These are phyloP conservation scores for Astrocystis sublimbata DNA, from an alignment of 495 filamentous ascomycete genomes.

Conservation along the genomic window DNA sequence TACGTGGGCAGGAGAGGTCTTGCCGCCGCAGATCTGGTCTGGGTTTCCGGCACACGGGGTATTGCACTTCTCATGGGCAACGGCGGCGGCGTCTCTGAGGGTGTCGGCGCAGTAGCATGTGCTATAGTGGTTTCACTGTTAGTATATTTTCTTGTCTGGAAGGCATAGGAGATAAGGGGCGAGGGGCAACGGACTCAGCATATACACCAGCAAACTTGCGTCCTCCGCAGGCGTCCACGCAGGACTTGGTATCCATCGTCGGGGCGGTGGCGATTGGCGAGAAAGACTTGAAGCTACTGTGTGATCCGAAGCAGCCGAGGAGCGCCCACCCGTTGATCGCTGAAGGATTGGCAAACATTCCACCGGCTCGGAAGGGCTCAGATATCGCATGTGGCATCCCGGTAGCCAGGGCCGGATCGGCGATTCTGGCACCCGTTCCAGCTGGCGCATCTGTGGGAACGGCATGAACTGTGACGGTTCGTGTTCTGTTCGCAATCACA, in stretches of 20 bases:
- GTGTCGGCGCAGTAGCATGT: constrained; percentile 50
- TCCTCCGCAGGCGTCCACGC: constrained; percentile 22
- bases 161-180: too few relatives aligned
- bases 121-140: neutral
- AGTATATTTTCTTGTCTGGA: neutral
- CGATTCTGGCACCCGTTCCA: too few relatives aligned
- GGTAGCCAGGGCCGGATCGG: too few relatives aligned
- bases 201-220: constrained; percentile 27
- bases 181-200: constrained; percentile 17
- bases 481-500: constrained; percentile 23
- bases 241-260: constrained; percentile 22
- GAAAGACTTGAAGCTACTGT: constrained; percentile 7
- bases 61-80: constrained; percentile 18
- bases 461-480: constrained; percentile 25
- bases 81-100: constrained; percentile 52
- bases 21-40: constrained; percentile 21
- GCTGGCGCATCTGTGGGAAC: constrained; percentile 14
- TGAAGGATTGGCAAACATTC: neutral
- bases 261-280: neutral
- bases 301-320: constrained; percentile 27
- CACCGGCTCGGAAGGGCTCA: too few relatives aligned
- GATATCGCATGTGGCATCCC: too few relatives aligned
- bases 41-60: constrained; percentile 22
- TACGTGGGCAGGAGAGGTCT: neutral
- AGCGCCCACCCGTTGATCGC: constrained; percentile 20